These are phyloP conservation scores for Xanthoceras sorbifolium DNA, from an alignment of 345 rosid species.

Conservation along the genomic window DNA sequence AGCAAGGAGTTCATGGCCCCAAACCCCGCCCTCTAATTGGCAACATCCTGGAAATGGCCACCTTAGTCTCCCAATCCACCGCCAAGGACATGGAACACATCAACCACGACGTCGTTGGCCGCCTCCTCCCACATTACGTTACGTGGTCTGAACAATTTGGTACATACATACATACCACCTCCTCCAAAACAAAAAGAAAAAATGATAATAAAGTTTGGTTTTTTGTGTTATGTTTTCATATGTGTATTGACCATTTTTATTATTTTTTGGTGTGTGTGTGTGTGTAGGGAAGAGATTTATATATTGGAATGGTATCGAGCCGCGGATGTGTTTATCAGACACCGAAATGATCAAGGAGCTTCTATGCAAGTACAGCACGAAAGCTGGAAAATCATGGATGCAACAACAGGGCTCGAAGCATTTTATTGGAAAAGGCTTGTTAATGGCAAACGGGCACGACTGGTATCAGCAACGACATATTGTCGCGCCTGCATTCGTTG, in stretches of 20 bases:
- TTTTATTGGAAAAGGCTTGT: conserved; percentile 77
- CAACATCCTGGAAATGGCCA: conserved; percentile 69
- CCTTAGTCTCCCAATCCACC: conserved; percentile 62
- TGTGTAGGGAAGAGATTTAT: conserved; percentile 81
- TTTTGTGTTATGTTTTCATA: too few relatives aligned
- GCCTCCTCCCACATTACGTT: conserved; percentile 86
- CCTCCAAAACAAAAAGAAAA: too few relatives aligned
- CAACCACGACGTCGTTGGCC: conserved; percentile 68
- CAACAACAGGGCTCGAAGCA: conserved; percentile 89
- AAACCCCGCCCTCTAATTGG: conserved; percentile 69
- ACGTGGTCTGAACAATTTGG: conserved; percentile 82
- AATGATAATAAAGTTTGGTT: too few relatives aligned
- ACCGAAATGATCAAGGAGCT: conserved; percentile 76
- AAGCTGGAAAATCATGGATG: conserved; percentile 87
- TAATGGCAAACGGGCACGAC: conserved; percentile 72
- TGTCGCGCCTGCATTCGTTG: conserved; percentile 60
- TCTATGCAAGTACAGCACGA: conserved; percentile 62
- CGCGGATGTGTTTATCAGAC: conserved; percentile 80
- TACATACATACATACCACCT: conserved; percentile 5
- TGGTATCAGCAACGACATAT: conserved; percentile 68
- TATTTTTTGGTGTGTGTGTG: too few relatives aligned
- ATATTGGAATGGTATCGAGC: conserved; percentile 88
- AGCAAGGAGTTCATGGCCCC: conserved; percentile 94
- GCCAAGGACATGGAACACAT: conserved; percentile 59
- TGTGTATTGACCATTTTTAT: too few relatives aligned